Base-by-base conservation (phyloP, 495 filamentous ascomycete species). In the Friedmanniomyces endolithicus region DNA sequence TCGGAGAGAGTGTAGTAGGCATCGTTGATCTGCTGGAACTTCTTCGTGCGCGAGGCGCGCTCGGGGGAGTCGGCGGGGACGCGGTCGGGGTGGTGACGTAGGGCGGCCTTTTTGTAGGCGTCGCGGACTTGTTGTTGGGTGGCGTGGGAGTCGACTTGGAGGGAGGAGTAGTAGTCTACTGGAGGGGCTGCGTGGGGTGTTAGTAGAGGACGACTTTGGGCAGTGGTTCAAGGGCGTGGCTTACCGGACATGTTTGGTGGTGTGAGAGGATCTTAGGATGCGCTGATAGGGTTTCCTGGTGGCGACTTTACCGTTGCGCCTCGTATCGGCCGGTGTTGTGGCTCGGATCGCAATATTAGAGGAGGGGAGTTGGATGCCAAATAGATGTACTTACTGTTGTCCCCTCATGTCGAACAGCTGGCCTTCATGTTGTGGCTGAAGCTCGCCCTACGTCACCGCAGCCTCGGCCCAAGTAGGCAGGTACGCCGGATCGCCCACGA, bases 1-100 rank as follows among this genome's bases (percentile, higher is more conserved):
- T 98, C 89, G 0, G 84, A 89, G 39, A 98, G 85, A 22, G 89
- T 94, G 67, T 89, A 98, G 75, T 98, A 98, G 63, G 92, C 92
- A 68, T 97, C 92, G 73, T 95, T 98, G 63, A 98, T 86, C 56
- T 87, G 80, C 68, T 98, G 92, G 74, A 98, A 98, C 67, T 85
- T 84, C 61, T 83, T 82, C 7, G 92, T 98, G 58, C 90, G 83
- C 1, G 75, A 70, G n/a, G 80, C 63, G 51, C 90, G 84, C 60
- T 95, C 88, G 50, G 90, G 86, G 22, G 88, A 88, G 69, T 89
- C 83, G 62, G 78, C 71, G 39, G 90, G 78, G 50, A 97, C 87
- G 48, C 92, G 84, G 68, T 98, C 92, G 2, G 92, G 92, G 71
- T 98, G 92, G 57, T 85, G 86, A 69, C 90, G 92, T 23, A 98